Percentiles rank a stretch among this genome's conserved stretches.
These are phyloP conservation scores for Didymella arachidicola DNA, from an alignment of 2,329 filamentous ascomycete genomes.

Conservation along the genomic window DNA sequence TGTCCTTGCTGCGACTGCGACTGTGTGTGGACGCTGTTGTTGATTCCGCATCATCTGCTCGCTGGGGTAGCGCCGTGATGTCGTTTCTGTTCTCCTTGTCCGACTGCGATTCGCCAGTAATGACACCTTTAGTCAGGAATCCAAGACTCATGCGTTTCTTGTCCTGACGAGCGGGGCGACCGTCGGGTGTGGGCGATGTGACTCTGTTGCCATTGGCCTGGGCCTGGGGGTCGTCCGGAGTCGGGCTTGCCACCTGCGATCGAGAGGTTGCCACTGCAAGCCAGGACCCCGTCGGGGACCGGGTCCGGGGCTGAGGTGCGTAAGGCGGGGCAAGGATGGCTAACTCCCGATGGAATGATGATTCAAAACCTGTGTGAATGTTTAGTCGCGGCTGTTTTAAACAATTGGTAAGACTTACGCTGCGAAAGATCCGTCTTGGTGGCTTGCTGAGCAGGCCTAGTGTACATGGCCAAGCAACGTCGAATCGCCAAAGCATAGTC, in stretches of 20 bases:
- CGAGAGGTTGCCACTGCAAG: conserved; percentile 39
- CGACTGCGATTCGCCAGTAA: conserved; percentile 36
- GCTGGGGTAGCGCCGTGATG: conserved; percentile 13
- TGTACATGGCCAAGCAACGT: conserved; percentile 76
- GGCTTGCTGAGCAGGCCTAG: conserved; percentile 67
- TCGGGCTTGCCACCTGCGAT: conserved; percentile 39
- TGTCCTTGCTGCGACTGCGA: conserved; percentile 47
- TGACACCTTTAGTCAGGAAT: conserved; percentile 49
- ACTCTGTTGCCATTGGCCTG: conserved; percentile 39
- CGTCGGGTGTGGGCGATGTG: conserved; percentile 32
- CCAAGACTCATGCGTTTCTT: conserved; percentile 51
- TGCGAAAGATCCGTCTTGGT: conserved; percentile 67
- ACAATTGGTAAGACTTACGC: conserved; percentile 61
- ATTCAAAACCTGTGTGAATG: conserved; percentile 53
- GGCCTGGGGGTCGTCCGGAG: conserved; percentile 29
- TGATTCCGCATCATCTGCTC: conserved; percentile 33
- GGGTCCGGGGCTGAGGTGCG: conserved; percentile 35
- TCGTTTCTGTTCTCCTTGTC: conserved; percentile 28
- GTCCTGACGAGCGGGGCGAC: conserved; percentile 44
- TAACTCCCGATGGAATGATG: conserved; percentile 55
- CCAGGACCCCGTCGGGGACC: conserved; percentile 49
- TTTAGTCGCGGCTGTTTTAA: conserved; percentile 28
- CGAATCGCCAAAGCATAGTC: conserved; percentile 91
- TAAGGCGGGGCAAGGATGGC: conserved; percentile 50
- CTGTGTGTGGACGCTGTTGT: conserved; percentile 32